These are phyloP conservation scores for Talaromyces borbonicus DNA, from an alignment of 495 filamentous ascomycete species.

Conservation along the genomic window DNA sequence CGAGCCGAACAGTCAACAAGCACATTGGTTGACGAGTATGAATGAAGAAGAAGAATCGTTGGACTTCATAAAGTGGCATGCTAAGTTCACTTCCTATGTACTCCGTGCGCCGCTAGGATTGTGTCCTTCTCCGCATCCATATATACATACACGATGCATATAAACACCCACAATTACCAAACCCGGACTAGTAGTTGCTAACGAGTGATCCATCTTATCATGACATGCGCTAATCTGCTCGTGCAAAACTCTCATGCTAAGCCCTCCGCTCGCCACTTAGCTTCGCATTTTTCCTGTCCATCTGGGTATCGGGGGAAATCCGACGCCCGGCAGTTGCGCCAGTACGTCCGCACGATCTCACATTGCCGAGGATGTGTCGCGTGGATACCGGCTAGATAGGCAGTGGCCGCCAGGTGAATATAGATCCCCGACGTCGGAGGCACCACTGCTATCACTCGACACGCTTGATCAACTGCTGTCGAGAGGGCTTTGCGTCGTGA, in stretches of 20 bases:
- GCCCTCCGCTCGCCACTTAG: slow-evolving; percentile 14
- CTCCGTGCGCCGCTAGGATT: too few relatives aligned
- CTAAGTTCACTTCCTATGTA: too few relatives aligned
- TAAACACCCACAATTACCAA: too few relatives aligned
- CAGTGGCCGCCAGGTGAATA: slow-evolving; percentile 20
- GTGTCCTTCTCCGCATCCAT: too few relatives aligned
- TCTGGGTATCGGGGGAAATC: slow-evolving; percentile 24
- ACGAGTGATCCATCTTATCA: too few relatives aligned
- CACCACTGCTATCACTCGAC: slow-evolving; percentile 15
- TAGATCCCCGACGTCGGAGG: slow-evolving; percentile 19
- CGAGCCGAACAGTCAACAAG: too few relatives aligned
- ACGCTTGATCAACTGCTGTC: slow-evolving; percentile 16
- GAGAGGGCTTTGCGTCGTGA: slow-evolving; percentile 9
- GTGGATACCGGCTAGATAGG: slow-evolving; percentile 17
- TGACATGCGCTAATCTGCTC: too few relatives aligned
- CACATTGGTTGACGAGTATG: too few relatives aligned
- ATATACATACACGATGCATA: too few relatives aligned
- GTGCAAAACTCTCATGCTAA: slow-evolving; percentile 3
- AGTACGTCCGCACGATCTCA: slow-evolving; percentile 18
- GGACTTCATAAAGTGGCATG: too few relatives aligned
- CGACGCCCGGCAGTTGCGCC: slow-evolving; percentile 19
- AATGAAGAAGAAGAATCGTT: too few relatives aligned
- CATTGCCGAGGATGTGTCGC: slow-evolving; percentile 14
- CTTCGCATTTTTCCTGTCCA: slow-evolving; percentile 20
- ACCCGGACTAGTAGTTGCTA: too few relatives aligned